Evolutionary conservation across 805 yeast genomes (phyloP).

Genomic region (Barnettozyma pratensis): DNA sequence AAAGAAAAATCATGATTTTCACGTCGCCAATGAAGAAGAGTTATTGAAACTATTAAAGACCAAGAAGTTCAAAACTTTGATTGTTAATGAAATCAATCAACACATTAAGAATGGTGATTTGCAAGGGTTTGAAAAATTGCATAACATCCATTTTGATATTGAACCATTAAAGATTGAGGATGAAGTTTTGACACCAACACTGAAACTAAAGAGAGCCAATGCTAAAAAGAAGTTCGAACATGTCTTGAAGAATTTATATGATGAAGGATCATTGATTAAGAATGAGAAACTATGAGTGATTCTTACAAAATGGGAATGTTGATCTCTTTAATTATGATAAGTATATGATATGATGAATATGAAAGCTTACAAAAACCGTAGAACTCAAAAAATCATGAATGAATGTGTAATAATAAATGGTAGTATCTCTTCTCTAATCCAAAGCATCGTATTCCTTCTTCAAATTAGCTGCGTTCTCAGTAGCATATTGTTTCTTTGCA

Average conservation of each 20-base stretch:
- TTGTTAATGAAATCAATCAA: conserved; percentile 17
- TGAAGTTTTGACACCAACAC: conserved; percentile 64
- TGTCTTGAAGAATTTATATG: conserved; percentile 40
- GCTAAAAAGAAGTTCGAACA: conserved; percentile 40
- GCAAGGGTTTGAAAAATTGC: conserved; percentile 60
- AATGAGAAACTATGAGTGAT: conserved; percentile 17
- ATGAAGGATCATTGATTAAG: conserved; percentile 40
- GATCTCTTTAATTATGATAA: no score
- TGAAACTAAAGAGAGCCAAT: conserved; percentile 47
- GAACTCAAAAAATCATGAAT: no score
- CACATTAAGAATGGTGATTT: conserved; percentile 29
- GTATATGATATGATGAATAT: neutral
- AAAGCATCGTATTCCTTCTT: conserved; percentile 1
- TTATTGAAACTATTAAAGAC: conserved; percentile 12
- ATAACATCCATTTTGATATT: conserved; percentile 45
- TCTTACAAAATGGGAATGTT: no score
- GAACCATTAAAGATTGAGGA: conserved; percentile 60
- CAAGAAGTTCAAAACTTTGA: conserved; percentile 15
- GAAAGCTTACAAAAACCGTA: neutral
- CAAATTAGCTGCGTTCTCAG: conserved; percentile 4
- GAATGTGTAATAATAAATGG: no score
- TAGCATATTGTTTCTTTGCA: conserved; percentile 33
- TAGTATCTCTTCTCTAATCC: neutral
- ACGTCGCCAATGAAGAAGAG: conserved; percentile 11
- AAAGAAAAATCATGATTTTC: conserved; percentile 11